phyloP scores from a whole-genome alignment of 768 basidiomycete species.

The Trametes sanguinea region DNA sequence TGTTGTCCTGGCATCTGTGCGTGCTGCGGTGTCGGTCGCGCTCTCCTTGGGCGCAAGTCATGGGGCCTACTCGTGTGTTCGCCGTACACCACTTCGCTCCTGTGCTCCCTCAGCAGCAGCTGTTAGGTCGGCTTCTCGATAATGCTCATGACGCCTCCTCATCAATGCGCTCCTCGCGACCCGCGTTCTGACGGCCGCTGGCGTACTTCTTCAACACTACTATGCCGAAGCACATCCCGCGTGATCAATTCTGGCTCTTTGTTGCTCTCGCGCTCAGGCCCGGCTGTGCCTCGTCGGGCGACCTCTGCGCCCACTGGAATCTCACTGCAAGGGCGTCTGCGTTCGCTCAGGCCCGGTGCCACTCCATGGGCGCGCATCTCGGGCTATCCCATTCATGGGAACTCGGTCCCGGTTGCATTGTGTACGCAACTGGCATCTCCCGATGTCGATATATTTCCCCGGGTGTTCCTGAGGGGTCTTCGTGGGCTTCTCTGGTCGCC shows the following conservation, averaged over 20 bases:
- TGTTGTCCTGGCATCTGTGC: constrained; percentile 12
- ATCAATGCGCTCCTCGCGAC: constrained; percentile 4
- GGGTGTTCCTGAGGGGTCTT: constrained; percentile 12
- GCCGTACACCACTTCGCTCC: not conserved
- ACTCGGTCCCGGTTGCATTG: constrained; percentile 7
- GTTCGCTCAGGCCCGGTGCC: constrained; percentile 12
- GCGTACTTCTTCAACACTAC: not conserved
- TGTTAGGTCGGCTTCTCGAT: constrained; percentile 7
- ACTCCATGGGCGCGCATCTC: constrained; percentile 6
- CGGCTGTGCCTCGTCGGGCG: constrained; percentile 1
- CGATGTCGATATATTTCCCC: constrained; percentile 17
- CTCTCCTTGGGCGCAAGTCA: constrained; percentile 10
- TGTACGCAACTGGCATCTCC: not conserved
- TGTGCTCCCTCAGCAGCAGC: constrained; percentile 8
- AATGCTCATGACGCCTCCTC: constrained; percentile 7
- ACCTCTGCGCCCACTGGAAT: not conserved
- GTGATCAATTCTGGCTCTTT: not conserved
- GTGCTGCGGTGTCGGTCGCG: constrained; percentile 16
- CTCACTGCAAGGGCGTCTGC: not conserved
- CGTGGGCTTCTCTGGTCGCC: not conserved
- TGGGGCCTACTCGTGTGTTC: constrained; percentile 16
- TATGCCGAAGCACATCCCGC: not conserved
- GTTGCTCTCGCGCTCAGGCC: not conserved
- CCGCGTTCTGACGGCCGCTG: not conserved
- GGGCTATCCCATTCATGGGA: constrained; percentile 13